These are phyloP conservation scores for Plantago coronopus DNA, from an alignment of 305 asterid species.

Conservation along the genomic window DNA sequence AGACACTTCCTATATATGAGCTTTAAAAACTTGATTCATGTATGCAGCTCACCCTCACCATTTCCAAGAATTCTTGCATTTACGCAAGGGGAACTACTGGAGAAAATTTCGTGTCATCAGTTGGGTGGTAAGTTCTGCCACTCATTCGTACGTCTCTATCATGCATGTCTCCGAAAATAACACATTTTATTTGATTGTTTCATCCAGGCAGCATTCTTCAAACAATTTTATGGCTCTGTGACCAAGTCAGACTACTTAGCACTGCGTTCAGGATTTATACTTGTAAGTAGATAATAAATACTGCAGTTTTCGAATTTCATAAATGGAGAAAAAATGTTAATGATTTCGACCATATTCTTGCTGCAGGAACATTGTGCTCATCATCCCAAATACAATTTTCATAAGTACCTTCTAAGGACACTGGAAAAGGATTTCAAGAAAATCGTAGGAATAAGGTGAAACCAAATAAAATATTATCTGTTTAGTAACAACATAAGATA, in stretches of 20 bases:
- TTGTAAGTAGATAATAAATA: slow-evolving; percentile 33
- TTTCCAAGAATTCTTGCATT: slow-evolving; percentile 39
- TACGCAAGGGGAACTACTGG: slow-evolving; percentile 66
- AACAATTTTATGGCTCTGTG: slow-evolving; percentile 82
- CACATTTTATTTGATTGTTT: not conserved
- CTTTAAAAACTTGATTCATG: not conserved
- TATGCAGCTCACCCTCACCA: slow-evolving; percentile 29
- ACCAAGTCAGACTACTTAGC: slow-evolving; percentile 76
- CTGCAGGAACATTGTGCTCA: slow-evolving; percentile 61
- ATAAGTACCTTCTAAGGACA: slow-evolving; percentile 68
- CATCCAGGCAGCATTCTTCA: slow-evolving; percentile 72
- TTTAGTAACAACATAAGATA: not conserved
- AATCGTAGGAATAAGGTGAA: slow-evolving; percentile 77
- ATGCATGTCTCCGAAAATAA: not conserved
- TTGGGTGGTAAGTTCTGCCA: slow-evolving; percentile 54
- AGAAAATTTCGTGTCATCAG: slow-evolving; percentile 53
- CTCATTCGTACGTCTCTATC: not conserved
- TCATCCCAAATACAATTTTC: slow-evolving; percentile 49
- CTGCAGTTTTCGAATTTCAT: not conserved
- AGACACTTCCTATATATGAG: not conserved
- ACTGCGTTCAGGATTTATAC: slow-evolving; percentile 70
- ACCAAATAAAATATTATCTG: not conserved
- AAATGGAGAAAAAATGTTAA: not conserved
- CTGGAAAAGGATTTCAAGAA: slow-evolving; percentile 74
- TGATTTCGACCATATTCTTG: not conserved